These are phyloP conservation scores for Voacanga thouarsii DNA, from an alignment of 257 asterid species.

Conservation along the genomic window DNA sequence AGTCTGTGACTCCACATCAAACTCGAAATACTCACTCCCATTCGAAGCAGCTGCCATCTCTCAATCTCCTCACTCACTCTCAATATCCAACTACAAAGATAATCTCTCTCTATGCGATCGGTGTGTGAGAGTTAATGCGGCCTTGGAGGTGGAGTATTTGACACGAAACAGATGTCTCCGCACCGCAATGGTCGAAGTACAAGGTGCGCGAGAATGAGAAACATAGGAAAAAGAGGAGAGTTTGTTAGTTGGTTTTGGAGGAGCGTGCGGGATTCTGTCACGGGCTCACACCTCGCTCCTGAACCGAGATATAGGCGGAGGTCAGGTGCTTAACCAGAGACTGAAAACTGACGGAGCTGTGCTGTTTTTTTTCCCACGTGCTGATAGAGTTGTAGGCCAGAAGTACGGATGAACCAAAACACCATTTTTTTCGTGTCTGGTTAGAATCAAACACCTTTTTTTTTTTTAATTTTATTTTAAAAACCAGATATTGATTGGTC, in stretches of 20 bases:
- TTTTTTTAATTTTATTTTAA: no score
- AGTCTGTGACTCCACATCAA: constrained; percentile 45
- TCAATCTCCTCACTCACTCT: neutral
- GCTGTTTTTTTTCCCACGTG: no score
- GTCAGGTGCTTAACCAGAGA: neutral
- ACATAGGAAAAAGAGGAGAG: neutral
- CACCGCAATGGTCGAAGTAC: no score
- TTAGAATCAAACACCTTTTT: no score
- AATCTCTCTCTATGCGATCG: neutral
- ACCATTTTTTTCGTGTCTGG: no score
- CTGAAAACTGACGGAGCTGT: no score
- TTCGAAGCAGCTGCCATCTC: constrained; percentile 51
- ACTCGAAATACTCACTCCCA: constrained; percentile 70
- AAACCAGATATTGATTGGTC: no score
- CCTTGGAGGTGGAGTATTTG: neutral
- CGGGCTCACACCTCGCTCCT: neutral
- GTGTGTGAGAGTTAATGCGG: neutral
- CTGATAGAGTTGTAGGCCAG: no score
- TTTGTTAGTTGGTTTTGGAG: constrained; percentile 14
- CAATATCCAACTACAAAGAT: neutral
- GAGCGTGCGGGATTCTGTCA: constrained; percentile 7
- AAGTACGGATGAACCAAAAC: no score
- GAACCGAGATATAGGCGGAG: neutral
- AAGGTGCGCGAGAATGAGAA: neutral
- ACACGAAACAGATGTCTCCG: neutral